These are phyloP conservation scores for Rasamsonia emersonii DNA, from an alignment of 2,329 filamentous ascomycete genomes.

Conservation along the genomic window DNA sequence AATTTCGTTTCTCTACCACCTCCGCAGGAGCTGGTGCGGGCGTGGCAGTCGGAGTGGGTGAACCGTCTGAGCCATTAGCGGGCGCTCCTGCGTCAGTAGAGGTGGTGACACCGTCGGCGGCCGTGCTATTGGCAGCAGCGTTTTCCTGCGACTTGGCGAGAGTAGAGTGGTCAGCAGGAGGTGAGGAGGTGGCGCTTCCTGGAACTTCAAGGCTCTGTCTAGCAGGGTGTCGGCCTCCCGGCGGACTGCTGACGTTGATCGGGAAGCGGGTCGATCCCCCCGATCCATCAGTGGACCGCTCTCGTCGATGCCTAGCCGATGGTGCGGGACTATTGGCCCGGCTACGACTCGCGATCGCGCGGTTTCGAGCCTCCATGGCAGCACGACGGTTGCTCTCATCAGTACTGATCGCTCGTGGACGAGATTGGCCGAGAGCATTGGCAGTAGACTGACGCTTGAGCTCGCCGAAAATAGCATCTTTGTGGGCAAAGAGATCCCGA, in stretches of 20 bases:
- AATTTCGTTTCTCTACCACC: constrained; percentile 55
- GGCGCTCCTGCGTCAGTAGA: constrained; percentile 14
- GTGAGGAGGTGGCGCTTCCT: constrained; percentile 27
- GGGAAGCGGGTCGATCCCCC: constrained; percentile 81
- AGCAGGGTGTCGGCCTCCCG: constrained; percentile 44
- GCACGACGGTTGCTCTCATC: constrained; percentile 93
- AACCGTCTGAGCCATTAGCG: constrained; percentile 18
- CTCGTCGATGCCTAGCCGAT: constrained; percentile 57
- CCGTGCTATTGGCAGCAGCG: constrained; percentile 16
- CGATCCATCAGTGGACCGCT: constrained; percentile 61
- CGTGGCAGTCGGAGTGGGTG: constrained; percentile 25
- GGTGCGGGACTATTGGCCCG: constrained; percentile 62
- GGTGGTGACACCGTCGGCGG: constrained; percentile 20
- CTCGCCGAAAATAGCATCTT: constrained; percentile 90
- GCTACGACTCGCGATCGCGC: constrained; percentile 63
- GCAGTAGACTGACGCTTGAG: constrained; percentile 63
- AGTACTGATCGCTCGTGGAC: constrained; percentile 81
- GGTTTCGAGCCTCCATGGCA: constrained; percentile 86
- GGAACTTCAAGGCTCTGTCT: constrained; percentile 77
- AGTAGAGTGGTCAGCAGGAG: constrained; percentile 27
- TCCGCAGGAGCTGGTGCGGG: constrained; percentile 14
- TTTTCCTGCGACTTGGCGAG: constrained; percentile 10
- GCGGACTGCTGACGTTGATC: constrained; percentile 60
- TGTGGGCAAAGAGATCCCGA: constrained; percentile 85
- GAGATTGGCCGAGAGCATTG: constrained; percentile 40